phyloP scores from a whole-genome alignment of 306 rosid genomes.

The Dryas alaskensis region DNA sequence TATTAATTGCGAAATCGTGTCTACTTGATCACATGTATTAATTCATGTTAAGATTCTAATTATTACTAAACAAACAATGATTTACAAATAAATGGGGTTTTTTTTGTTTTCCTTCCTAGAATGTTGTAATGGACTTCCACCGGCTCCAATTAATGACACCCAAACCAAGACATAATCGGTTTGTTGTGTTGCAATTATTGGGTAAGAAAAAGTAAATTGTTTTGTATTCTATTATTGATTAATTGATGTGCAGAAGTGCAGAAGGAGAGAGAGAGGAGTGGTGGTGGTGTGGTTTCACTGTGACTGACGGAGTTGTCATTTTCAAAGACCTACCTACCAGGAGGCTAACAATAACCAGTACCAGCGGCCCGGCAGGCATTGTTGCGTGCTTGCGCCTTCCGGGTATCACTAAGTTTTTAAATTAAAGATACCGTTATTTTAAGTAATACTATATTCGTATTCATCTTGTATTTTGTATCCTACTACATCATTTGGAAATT shows the following conservation, averaged over 20 bases:
- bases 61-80: background rate
- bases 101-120: background rate
- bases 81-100: background rate
- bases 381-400: background rate
- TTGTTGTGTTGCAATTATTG: slow-evolving; percentile 10
- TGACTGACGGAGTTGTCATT: background rate
- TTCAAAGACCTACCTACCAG: slow-evolving; percentile 1
- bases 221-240: background rate
- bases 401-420: slow-evolving; percentile 3
- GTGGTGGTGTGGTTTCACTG: background rate
- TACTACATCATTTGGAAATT: background rate
- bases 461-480: background rate
- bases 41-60: background rate
- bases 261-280: background rate
- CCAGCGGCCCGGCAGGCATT: background rate
- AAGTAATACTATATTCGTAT: background rate
- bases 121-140: background rate
- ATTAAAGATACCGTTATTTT: background rate
- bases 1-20: background rate
- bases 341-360: too few relatives aligned
- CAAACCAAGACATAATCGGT: background rate
- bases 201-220: background rate
- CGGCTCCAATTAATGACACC: slow-evolving; percentile 9
- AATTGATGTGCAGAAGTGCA: background rate
- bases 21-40: background rate